Evolutionary conservation across 768 basidiomycete genomes (phyloP).

Genomic region (Fomitopsis serialis): DNA sequence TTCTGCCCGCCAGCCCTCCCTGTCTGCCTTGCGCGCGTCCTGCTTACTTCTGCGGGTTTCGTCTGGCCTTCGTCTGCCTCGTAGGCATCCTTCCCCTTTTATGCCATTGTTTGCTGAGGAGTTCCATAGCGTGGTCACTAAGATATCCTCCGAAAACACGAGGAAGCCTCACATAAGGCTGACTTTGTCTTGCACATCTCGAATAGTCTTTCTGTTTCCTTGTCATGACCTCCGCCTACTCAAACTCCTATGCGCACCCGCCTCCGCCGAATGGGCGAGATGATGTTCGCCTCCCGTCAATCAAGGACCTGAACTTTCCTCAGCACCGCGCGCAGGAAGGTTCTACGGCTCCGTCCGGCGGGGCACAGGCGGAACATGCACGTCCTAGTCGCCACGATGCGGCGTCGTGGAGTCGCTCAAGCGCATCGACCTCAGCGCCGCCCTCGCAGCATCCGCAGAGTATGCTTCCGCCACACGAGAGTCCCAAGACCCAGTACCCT

Average conservation of each 20-base stretch:
- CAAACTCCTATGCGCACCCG: conserved; percentile 28
- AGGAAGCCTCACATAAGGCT: neutral
- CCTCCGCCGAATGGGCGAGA: conserved; percentile 33
- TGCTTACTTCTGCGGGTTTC: neutral
- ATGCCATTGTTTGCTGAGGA: neutral
- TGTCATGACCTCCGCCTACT: conserved; percentile 49
- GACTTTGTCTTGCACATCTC: conserved; percentile 10
- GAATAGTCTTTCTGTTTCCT: conserved; percentile 22
- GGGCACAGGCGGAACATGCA: conserved; percentile 19
- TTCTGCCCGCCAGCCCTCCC: conserved; percentile 1
- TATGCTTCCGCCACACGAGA: conserved; percentile 20
- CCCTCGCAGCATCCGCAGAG: conserved; percentile 8
- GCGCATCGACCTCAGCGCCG: conserved; percentile 12
- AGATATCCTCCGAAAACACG: neutral
- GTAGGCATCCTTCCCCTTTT: neutral
- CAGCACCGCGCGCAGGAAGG: conserved; percentile 27
- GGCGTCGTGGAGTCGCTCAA: conserved; percentile 17
- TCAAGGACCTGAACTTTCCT: conserved; percentile 68
- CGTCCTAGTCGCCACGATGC: conserved; percentile 31
- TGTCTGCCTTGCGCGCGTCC: neutral
- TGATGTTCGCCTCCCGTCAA: conserved; percentile 58
- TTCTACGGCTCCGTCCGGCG: neutral
- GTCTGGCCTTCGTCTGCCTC: neutral
- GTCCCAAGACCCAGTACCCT: conserved; percentile 18
- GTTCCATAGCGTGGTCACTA: neutral